These are phyloP conservation scores for Marasmius sp. DNA, from an alignment of 1,284 basidiomycete species.

Conservation along the genomic window DNA sequence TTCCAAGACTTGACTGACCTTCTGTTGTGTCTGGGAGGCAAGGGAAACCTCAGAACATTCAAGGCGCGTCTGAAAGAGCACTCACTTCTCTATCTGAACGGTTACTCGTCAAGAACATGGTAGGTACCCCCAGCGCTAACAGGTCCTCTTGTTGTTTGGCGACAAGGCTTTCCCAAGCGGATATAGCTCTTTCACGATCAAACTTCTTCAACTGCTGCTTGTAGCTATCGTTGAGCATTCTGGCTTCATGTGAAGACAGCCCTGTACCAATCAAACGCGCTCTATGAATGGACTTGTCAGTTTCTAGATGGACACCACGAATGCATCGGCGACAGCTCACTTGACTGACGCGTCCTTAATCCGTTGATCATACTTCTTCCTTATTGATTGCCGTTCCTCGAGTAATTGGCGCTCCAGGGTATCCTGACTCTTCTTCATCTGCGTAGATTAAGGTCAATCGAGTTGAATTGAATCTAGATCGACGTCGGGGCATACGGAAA, in stretches of 20 bases:
- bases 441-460: constrained; percentile 11
- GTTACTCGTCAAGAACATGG: constrained; percentile 61
- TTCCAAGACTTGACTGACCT: constrained; percentile 36
- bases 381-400: constrained; percentile 60
- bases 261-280: constrained; percentile 62
- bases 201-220: constrained; percentile 64
- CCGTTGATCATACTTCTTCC: constrained; percentile 65
- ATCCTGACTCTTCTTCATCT: constrained; percentile 66
- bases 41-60: not conserved
- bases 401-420: constrained; percentile 63
- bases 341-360: constrained; percentile 63
- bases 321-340: constrained; percentile 36
- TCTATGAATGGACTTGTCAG: constrained; percentile 33
- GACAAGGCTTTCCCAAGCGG: constrained; percentile 74
- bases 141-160: constrained; percentile 66
- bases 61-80: constrained; percentile 1
- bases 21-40: constrained; percentile 40
- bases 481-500: constrained; percentile 2
- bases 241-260: constrained; percentile 68
- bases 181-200: constrained; percentile 60
- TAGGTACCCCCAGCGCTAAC: constrained; percentile 59
- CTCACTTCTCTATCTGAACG: constrained; percentile 55
- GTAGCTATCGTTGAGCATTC: constrained; percentile 64
- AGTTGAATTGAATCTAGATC: not conserved
- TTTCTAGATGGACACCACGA: not conserved